Evolutionary conservation across 2,329 filamentous ascomycete species (phyloP), one percentile per base, ranked within the genome.

Genomic region (Aureobasidium uvarum): DNA sequence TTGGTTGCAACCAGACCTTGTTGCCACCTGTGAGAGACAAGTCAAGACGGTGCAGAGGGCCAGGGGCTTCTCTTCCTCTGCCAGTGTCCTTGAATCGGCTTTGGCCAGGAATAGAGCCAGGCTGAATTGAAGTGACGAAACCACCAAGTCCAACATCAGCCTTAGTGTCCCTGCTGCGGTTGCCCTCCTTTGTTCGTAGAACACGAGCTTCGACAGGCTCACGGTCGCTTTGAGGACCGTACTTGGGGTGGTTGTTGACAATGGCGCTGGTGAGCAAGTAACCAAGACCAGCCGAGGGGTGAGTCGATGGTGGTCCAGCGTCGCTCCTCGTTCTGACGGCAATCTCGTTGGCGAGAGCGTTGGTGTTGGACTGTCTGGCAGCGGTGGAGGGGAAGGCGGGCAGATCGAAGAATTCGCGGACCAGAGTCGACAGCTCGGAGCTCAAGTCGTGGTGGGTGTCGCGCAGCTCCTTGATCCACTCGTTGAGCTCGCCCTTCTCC

Each of bases 221-320:
- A 28, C 78, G 78, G 33, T 77, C 71, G 2, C 75, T 75, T 70
- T 87, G 86, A 11, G 87, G 86, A 4, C 87, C 87, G 69, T 83
- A 83, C 36, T 82, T 72, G 2, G 86, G 84, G 71, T 88, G 85
- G 71, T 88, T 89, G 69, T 81, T 77, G 51, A 85, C 75, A 70
- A 83, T 78, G 25, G 83, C 78, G 64, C 81, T 79, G 14, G 83
- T 84, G 56, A 84, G 81, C 3, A 84, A 76, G 72, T 89, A 89
- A 16, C 84, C 83, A 5, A 89, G 77, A 68, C 87, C 87, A 5
- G 84, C 86, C 4, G 84, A 86, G 2, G 87, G 86, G 74, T 89
- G 87, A 8, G 87, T 89, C 66, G 81, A 82, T 1, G 85, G 84
- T 23, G 84, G 84, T 2, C 82, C 83, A 33, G 73, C 73, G 18